Evolutionary conservation across 257 asterid genomes (phyloP).

Genomic region (Gynochthodes officinalis): DNA sequence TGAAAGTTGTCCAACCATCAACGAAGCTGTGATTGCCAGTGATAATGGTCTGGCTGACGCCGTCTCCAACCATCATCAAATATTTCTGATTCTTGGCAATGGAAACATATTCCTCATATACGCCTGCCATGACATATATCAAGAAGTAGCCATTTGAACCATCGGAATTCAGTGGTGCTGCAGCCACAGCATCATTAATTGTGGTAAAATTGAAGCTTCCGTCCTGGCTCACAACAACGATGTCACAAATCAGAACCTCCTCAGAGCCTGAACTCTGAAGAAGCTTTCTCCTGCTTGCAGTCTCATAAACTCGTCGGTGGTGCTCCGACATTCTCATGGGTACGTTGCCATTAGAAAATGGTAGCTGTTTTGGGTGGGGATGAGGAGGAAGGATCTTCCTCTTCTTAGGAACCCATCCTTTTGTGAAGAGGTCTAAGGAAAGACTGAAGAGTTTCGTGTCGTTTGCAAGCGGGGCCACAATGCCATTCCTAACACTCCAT

Average conservation of each 20-base stretch:
- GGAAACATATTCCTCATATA: constrained; percentile 65
- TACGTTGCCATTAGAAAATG: constrained; percentile 30
- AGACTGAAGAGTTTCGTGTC: constrained; percentile 66
- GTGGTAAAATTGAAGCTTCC: constrained; percentile 56
- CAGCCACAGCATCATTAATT: constrained; percentile 56
- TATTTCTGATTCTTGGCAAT: constrained; percentile 54
- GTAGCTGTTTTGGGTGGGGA: neutral
- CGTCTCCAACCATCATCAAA: constrained; percentile 78
- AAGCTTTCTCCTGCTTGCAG: constrained; percentile 39
- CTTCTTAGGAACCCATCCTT: constrained; percentile 55
- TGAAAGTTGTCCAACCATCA: constrained; percentile 86
- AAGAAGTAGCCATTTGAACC: constrained; percentile 48
- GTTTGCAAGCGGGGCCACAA: constrained; percentile 42
- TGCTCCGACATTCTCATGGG: constrained; percentile 41
- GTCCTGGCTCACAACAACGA: constrained; percentile 55
- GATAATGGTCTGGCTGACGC: constrained; percentile 58
- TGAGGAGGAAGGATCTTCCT: constrained; percentile 11
- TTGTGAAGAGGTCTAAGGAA: constrained; percentile 56
- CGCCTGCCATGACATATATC: constrained; percentile 54
- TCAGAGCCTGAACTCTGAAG: constrained; percentile 28
- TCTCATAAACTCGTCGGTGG: constrained; percentile 30
- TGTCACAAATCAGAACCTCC: constrained; percentile 43
- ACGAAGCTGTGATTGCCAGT: constrained; percentile 64
- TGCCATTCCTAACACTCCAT: constrained; percentile 52
- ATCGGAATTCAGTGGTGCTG: constrained; percentile 53